Evolutionary conservation across 495 filamentous ascomycete species (phyloP).

Genomic region (Penicillium coprophilum): DNA sequence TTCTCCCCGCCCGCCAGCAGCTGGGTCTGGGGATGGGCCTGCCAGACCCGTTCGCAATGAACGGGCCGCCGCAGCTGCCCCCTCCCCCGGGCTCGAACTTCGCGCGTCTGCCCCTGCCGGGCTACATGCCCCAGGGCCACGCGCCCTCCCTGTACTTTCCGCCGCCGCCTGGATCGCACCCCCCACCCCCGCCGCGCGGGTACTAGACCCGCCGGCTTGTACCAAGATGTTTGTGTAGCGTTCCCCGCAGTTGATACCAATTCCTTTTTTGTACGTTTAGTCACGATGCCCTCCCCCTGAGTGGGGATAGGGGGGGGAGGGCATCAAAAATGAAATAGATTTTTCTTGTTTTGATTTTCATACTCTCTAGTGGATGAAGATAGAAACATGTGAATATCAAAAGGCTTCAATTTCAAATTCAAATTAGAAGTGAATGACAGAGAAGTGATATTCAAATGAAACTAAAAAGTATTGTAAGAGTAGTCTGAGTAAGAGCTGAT

Average conservation of each 20-base stretch:
- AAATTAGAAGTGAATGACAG: neutral
- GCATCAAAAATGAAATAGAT: conserved; percentile 7
- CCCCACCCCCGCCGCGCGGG: conserved; percentile 20
- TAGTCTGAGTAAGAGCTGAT: neutral
- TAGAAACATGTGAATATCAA: neutral
- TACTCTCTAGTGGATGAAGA: no score
- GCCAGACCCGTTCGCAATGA: conserved; percentile 40
- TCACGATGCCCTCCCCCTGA: conserved; percentile 1
- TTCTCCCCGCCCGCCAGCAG: conserved; percentile 39
- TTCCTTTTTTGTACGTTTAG: conserved; percentile 6
- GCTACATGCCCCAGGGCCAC: conserved; percentile 27
- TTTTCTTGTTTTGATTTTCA: neutral
- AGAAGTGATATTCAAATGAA: no score
- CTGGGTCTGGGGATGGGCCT: conserved; percentile 25
- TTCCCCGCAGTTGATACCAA: conserved; percentile 10
- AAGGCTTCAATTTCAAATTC: neutral
- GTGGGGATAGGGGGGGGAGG: conserved; percentile 5
- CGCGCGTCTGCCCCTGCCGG: conserved; percentile 34
- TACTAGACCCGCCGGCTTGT: conserved; percentile 14
- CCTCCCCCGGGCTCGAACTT: conserved; percentile 46
- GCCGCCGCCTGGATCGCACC: conserved; percentile 19
- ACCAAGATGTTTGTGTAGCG: conserved; percentile 11
- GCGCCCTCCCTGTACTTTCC: conserved; percentile 22
- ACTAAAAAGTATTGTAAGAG: no score
- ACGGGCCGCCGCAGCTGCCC: conserved; percentile 41